A percentile compares a stretch with the other conserved stretches of the same genome.
phyloP scores from a whole-genome alignment of 371 early-diverging fungal species.

The Apophysomyces trapeziformis region DNA sequence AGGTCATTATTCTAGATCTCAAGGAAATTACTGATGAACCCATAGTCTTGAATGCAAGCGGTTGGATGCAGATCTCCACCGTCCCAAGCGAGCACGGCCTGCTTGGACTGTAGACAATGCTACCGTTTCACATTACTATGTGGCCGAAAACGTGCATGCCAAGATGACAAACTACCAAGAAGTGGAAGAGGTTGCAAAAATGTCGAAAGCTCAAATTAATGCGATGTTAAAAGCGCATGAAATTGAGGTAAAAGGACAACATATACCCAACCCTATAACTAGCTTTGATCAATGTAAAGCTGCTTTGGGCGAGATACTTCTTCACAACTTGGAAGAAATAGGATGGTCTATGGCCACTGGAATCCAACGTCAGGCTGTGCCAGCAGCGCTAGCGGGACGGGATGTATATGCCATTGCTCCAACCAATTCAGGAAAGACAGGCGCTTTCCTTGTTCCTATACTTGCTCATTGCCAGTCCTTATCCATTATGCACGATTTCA shows the following conservation, averaged over 20 bases:
- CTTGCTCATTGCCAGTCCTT: slow-evolving; percentile 57
- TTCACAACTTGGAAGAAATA: slow-evolving; percentile 40
- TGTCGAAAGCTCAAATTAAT: slow-evolving; percentile 31
- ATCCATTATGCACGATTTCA: slow-evolving; percentile 36
- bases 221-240: slow-evolving; percentile 47
- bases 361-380: slow-evolving; percentile 73
- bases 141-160: slow-evolving; percentile 44
- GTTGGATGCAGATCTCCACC: slow-evolving; percentile 39
- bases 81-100: background rate
- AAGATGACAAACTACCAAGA: slow-evolving; percentile 60
- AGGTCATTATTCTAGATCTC: slow-evolving; percentile 32
- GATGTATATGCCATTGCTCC: slow-evolving; percentile 74
- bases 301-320: slow-evolving; percentile 39
- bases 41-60: slow-evolving; percentile 49
- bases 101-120: slow-evolving; percentile 12
- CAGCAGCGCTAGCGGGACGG: slow-evolving; percentile 66
- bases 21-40: background rate
- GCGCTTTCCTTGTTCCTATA: slow-evolving; percentile 56
- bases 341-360: slow-evolving; percentile 56
- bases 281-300: slow-evolving; percentile 52
- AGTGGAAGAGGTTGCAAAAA: slow-evolving; percentile 30
- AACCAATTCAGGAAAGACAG: slow-evolving; percentile 71
- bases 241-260: slow-evolving; percentile 51
- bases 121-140: slow-evolving; percentile 18
- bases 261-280: slow-evolving; percentile 53